phyloP scores from a whole-genome alignment of 352 stramenopile species.

The Lagenidium giganteum region DNA sequence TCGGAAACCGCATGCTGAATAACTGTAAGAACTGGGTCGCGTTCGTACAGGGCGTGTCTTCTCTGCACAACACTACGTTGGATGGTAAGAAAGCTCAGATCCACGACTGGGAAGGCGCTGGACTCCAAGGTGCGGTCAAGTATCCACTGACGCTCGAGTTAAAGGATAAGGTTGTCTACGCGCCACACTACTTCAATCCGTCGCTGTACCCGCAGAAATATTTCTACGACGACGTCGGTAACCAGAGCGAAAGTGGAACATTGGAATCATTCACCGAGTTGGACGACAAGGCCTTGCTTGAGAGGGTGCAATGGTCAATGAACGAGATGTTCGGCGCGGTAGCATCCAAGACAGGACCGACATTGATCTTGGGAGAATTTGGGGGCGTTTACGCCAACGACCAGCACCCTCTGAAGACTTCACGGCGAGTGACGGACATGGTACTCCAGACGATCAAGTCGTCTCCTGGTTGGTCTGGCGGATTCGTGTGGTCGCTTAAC shows the following conservation, averaged over 20 bases:
- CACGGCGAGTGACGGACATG: conserved; percentile 39
- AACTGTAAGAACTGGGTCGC: conserved; percentile 64
- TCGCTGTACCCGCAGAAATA: conserved; percentile 49
- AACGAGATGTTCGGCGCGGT: conserved; percentile 20
- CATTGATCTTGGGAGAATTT: conserved; percentile 44
- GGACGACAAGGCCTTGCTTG: conserved; percentile 4
- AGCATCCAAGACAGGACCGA: conserved; percentile 6
- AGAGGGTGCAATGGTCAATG: conserved; percentile 12
- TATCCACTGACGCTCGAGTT: conserved; percentile 35
- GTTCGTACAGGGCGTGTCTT: conserved; percentile 63
- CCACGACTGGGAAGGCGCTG: conserved; percentile 60
- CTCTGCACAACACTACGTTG: conserved; percentile 27
- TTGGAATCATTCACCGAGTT: conserved; percentile 38
- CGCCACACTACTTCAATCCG: conserved; percentile 67
- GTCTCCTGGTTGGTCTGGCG: conserved; percentile 36
- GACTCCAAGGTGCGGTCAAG: conserved; percentile 30
- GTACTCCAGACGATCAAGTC: conserved; percentile 33
- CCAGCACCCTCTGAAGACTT: conserved; percentile 36
- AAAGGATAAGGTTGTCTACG: conserved; percentile 67
- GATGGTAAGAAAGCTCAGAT: conserved; percentile 34
- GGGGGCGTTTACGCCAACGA: conserved; percentile 50
- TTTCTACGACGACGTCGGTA: conserved; percentile 33
- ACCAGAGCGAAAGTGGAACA: too few species aligned
- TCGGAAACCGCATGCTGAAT: conserved; percentile 60
- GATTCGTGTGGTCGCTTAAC: conserved; percentile 61